Base-by-base conservation (phyloP, 2,329 filamentous ascomycete species). In the Calonectria honghensis region DNA sequence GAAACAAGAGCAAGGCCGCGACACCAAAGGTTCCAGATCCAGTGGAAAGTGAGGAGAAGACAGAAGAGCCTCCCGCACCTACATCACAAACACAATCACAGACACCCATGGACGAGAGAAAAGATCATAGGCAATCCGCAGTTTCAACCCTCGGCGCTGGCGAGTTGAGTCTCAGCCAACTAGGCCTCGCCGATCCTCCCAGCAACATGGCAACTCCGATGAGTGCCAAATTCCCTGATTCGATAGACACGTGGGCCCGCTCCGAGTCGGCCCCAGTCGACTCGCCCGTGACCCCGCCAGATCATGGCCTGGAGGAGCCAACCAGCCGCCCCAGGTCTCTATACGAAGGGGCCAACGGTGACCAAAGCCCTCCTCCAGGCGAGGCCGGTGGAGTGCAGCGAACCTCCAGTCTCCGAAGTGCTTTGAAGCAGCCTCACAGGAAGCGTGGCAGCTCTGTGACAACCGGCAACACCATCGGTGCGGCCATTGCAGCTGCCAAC, bases 71-170 rank as follows among this genome's bases (percentile, higher is more conserved):
- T 78, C 83, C 87, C 50, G 87, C 89, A 73, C 84, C 87, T 57
- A 65, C 72, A 14, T 73, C 77, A n/a, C 84, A 86, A 16, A 82
- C 84, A 13, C 86, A 81, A 52, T 76, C 80, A 48, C 73, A 45
- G 72, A 79, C 52, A 52, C 52, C 54, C 35, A 74, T 72, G 68
- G 79, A 78, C 66, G 82, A 81, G 66, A 84, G 79, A 70, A 88
- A 86, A 83, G 88, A 88, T 71, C 90, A 90, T 75, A 94, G 92
- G 80, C 93, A 95, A 78, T 91, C 93, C 16, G 96, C 97, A 1
- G 91, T 98, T 2, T 95, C 96, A 81, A 98, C 97, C 0, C 89
- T 99, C 65, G 97, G 97, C 16, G 92, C 92, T 80, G 97, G 97
- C 6, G 95, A 98, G 81, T 88, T 99, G 63, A 98, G 95, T 83